phyloP scores from a whole-genome alignment of 1,284 basidiomycete genomes.

The Ustanciosporium gigantosporum region DNA sequence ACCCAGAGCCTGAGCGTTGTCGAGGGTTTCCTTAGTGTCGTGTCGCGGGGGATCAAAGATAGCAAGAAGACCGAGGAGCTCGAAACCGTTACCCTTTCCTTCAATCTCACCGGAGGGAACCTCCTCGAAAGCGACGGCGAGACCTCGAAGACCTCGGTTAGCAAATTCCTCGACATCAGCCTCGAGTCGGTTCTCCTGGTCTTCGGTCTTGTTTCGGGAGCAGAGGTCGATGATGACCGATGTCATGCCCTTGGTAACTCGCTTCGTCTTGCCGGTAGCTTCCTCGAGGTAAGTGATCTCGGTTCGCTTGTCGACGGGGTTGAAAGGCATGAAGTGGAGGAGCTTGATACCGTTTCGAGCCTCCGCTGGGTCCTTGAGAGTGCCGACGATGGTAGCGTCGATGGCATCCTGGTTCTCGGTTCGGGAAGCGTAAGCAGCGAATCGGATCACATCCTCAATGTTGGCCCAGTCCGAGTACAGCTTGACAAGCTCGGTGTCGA shows the following conservation, averaged over 20 bases:
- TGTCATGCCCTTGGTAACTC: slow-evolving; percentile 99
- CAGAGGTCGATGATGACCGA: slow-evolving; percentile 83
- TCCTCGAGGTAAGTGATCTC: slow-evolving; percentile 97
- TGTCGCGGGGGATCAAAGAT: slow-evolving; percentile 98
- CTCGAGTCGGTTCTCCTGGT: slow-evolving; percentile 86
- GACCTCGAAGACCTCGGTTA: slow-evolving; percentile 91
- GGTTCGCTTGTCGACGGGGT: slow-evolving; percentile 98
- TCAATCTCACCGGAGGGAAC: slow-evolving; percentile 74
- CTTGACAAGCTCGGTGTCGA: slow-evolving; percentile 88
- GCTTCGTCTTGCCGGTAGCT: slow-evolving; percentile 89
- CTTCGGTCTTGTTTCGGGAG: slow-evolving; percentile 92
- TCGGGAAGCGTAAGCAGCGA: slow-evolving; percentile 92
- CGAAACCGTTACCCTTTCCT: slow-evolving; percentile 89
- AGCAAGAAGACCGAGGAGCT: slow-evolving; percentile 92
- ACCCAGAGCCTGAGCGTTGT: slow-evolving; percentile 91
- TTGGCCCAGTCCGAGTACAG: slow-evolving; percentile 82
- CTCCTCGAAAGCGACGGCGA: slow-evolving; percentile 94
- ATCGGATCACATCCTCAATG: slow-evolving; percentile 85
- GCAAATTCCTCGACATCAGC: slow-evolving; percentile 94
- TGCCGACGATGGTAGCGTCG: slow-evolving; percentile 81
- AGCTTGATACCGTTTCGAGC: slow-evolving; percentile 92
- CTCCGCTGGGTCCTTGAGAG: slow-evolving; percentile 69
- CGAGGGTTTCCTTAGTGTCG: slow-evolving; percentile 98
- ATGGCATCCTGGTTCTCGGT: slow-evolving; percentile 99
- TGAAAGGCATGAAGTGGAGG: slow-evolving; percentile 98